A percentile compares a stretch with the other conserved stretches of the same genome.
Evolutionary conservation across 768 basidiomycete genomes (phyloP).

Genomic region (Hemileccinum impolitum): DNA sequence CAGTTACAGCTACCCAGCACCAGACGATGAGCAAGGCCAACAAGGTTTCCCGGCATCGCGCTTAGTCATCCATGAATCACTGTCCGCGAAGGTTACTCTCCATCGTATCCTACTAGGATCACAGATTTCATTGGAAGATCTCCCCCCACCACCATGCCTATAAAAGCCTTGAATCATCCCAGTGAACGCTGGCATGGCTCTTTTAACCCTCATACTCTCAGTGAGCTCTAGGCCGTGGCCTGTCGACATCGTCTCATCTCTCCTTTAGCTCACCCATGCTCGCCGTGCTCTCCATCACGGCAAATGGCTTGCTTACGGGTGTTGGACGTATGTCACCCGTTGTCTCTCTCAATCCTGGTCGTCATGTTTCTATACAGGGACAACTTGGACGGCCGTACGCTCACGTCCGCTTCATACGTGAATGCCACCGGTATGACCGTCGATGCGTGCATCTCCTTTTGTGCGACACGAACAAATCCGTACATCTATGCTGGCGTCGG

Average conservation of each 20-base stretch:
- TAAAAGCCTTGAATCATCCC: no score
- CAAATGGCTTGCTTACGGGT: constrained; percentile 57
- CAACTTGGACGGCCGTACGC: constrained; percentile 53
- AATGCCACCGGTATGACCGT: constrained; percentile 59
- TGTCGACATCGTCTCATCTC: no score
- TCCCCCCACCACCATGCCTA: no score
- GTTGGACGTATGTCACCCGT: constrained; percentile 46
- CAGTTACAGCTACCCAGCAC: no score
- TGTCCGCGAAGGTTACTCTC: constrained; percentile 30
- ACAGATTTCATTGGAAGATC: no score
- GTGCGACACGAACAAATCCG: constrained; percentile 30
- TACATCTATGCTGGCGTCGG: constrained; percentile 72
- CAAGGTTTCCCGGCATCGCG: constrained; percentile 27
- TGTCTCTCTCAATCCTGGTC: not conserved
- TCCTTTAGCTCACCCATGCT: no score
- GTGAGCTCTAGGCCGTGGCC: no score
- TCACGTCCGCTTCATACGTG: constrained; percentile 45
- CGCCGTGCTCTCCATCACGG: constrained; percentile 41
- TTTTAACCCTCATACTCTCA: no score
- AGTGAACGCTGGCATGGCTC: no score
- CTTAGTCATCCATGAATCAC: constrained; percentile 28
- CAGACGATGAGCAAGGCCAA: no score
- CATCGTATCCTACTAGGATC: no score
- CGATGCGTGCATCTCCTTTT: constrained; percentile 46
- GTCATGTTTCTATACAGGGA: constrained; percentile 39